Evolutionary conservation across 345 rosid genomes (phyloP), one percentile per base, ranked within the genome.

Genomic region (Trapa bicornis): DNA sequence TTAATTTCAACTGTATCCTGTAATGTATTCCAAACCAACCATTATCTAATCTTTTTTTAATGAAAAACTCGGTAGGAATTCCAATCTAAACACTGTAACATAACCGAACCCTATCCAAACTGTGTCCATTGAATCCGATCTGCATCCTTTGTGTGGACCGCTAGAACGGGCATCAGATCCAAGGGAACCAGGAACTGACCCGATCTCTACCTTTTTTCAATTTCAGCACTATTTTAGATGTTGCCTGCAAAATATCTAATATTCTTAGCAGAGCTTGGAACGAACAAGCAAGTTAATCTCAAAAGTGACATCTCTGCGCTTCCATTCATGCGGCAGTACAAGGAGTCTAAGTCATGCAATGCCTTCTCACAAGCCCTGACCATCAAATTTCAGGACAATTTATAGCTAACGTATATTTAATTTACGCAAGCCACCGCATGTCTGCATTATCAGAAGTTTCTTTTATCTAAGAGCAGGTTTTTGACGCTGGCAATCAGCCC

Each of bases 221-320:
- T 84, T 87, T 94, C 96, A 80, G 89, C 96, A 91, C 91, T 79
- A 94, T 86, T 84, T 89, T 94, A 65, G 85, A 74, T 68, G 99
- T 97, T 17, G 96, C 99, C 97, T 94, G 85, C 75, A 84, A 78
- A 77, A 70, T 68, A 71, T 42, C 47, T 0, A 37, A 6, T 17
- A 47, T 50, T 61, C 43, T 73, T 66, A 75, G 43, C 43, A 41
- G 43, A 41, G 43, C 7, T 2, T 8, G 2, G 43, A 8, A 41
- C 2, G 11, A 14, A 10, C 63, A 58, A 58, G 63, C 63, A 13
- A 12, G 15, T 29, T 58, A 58, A 58, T 22, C 63, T 58, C 63
- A 10, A 58, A 22, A 32, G 63, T 5, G 13, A 32, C 37, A 8
- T 37, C 63, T 58, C 38, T 58, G 0, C 8, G 33, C 60, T 54